Base-by-base conservation (phyloP, 371 early-diverging fungal genomes). In the Apophysomyces trapeziformis region DNA sequence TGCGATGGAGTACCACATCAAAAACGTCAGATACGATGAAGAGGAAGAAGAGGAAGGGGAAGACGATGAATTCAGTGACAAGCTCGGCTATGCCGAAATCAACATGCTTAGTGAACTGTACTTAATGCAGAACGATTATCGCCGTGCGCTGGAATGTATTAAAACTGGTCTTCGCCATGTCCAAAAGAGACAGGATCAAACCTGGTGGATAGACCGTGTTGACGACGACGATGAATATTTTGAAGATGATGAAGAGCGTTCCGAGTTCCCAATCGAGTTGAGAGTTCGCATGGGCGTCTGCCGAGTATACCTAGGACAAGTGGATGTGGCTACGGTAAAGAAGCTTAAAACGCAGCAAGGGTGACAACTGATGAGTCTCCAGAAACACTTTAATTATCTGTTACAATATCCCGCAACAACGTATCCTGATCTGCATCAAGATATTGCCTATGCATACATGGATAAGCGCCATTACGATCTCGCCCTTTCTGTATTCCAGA, bases 61-160 rank as follows among this genome's bases (percentile, higher is more conserved):
- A 2, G 71, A 75, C 7, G 73, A 75, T 13, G 78, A 79, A 7
- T 76, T 78, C 26, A 50, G 26, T 2, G 73, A 80, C 39, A 73
- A 81, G 7, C 82, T 90, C 61, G 88, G 90, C 21, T 95, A 90
- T 74, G 85, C 86, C 5, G 95, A 95, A 66, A 69, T 96, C 54
- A 91, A 94, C 73, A 92, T 92, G 85, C 71, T 95, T 62, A 89
- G 90, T 47, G 95, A 95, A 68, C 75, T 96, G 12, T 94, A 94
- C 65, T 79, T 95, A 36, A 86, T 91, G 70, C 72, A 84, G 32
- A 86, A 85, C 45, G 93, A 95, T 61, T 93, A 91, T 67, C 88
- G 89, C 37, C 84, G 81, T 45, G 87, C 90, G 0, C 70, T 93
- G 6, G 75, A 79, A 21, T 85, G 88, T 38, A 87, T 96, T 64